Conservation (phyloP, 257 asterid genomes). For the Scutellaria barbata region DNA sequence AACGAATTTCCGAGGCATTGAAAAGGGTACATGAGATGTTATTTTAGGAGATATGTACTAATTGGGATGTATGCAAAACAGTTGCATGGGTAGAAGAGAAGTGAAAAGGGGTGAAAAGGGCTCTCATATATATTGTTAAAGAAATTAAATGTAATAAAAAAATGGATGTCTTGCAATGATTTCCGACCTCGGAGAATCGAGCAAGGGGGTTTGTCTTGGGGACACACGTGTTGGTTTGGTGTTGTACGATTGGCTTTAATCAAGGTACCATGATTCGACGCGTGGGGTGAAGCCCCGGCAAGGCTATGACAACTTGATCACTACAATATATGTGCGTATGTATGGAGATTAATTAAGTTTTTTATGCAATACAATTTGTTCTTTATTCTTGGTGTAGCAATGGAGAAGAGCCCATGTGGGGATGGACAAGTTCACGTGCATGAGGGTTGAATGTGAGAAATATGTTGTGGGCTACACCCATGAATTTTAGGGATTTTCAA, state of each 20-base stretch:
- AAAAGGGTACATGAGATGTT: constrained; percentile 13
- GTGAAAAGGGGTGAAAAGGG: too few relatives aligned
- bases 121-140: not conserved
- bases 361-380: not conserved
- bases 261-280: constrained; percentile 44
- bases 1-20: not conserved
- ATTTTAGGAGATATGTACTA: not conserved
- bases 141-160: not conserved
- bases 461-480: not conserved
- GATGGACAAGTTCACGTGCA: constrained; percentile 75
- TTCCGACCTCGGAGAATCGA: constrained; percentile 33
- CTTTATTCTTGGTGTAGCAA: constrained; percentile 13
- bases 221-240: constrained; percentile 57
- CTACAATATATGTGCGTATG: too few relatives aligned
- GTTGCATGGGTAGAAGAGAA: constrained; percentile 36
- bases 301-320: not conserved
- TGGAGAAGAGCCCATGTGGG: constrained; percentile 45
- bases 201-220: constrained; percentile 32
- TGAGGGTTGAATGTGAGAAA: constrained; percentile 24
- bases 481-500: constrained; percentile 19
- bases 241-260: constrained; percentile 47
- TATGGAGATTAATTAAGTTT: too few relatives aligned
- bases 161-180: not conserved
- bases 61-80: constrained; percentile 43
- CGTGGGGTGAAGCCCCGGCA: constrained; percentile 45